Percentiles rank a stretch among this genome's conserved stretches.
phyloP scores from a whole-genome alignment of 345 rosid species.

The Heritiera littoralis region DNA sequence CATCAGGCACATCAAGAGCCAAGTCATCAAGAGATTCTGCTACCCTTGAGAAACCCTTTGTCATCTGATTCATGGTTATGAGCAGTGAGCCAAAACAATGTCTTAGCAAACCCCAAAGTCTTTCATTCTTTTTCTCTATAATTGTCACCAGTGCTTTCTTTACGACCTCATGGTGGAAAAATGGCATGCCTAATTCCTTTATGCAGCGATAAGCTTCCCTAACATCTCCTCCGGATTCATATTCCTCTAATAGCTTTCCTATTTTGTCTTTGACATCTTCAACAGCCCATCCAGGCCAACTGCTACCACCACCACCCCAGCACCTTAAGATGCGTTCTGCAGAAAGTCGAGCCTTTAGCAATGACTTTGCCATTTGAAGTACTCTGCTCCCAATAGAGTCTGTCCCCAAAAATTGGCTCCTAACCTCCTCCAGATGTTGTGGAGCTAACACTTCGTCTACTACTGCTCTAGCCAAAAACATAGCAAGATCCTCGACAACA shows the following conservation, averaged over 20 bases:
- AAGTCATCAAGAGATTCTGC: constrained; percentile 73
- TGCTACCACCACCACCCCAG: constrained; percentile 79
- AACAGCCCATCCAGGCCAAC: constrained; percentile 60
- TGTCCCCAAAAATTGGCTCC: constrained; percentile 44
- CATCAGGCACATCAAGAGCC: constrained; percentile 81
- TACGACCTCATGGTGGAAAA: constrained; percentile 82
- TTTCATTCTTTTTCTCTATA: constrained; percentile 62
- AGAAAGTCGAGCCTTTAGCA: constrained; percentile 69
- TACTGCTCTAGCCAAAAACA: constrained; percentile 80
- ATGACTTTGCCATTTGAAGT: constrained; percentile 72
- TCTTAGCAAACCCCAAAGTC: constrained; percentile 58
- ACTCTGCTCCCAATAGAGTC: constrained; percentile 63
- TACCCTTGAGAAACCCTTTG: constrained; percentile 69
- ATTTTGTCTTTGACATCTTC: constrained; percentile 78
- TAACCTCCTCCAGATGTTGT: constrained; percentile 65
- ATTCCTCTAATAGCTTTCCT: constrained; percentile 68
- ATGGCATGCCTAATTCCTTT: constrained; percentile 82
- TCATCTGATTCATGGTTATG: constrained; percentile 73
- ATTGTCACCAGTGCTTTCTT: constrained; percentile 62
- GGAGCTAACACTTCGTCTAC: constrained; percentile 88
- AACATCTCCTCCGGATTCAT: constrained; percentile 67
- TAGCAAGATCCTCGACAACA: constrained; percentile 79
- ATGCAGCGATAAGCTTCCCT: constrained; percentile 76
- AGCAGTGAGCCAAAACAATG: constrained; percentile 66
- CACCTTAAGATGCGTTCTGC: constrained; percentile 82